These are phyloP conservation scores for Drechslerella stenobrocha DNA, from an alignment of 2,329 filamentous ascomycete genomes.

Conservation along the genomic window DNA sequence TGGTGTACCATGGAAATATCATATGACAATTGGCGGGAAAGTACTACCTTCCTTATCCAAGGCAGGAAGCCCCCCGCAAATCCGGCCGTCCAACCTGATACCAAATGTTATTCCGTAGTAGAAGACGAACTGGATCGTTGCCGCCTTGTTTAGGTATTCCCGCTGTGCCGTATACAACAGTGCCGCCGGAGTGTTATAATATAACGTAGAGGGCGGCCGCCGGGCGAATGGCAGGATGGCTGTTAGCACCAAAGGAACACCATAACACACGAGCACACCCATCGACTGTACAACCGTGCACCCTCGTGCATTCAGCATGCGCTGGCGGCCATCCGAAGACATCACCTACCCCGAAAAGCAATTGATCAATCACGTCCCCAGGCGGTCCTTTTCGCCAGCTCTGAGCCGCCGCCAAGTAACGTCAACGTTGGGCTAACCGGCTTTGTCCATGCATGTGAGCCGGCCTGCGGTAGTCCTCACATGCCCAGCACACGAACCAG, in stretches of 20 bases:
- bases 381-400: background rate
- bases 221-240: too few species aligned
- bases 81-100: too few species aligned
- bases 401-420: constrained; percentile 5
- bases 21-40: background rate
- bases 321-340: background rate
- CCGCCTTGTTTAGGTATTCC: too few species aligned
- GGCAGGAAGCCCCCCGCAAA: too few species aligned
- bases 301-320: background rate
- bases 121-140: too few species aligned
- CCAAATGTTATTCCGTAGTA: too few species aligned
- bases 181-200: too few species aligned
- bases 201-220: too few species aligned
- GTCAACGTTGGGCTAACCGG: background rate
- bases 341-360: background rate
- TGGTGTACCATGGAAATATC: background rate
- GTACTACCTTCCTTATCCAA: too few species aligned
- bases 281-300: background rate
- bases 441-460: constrained; percentile 5
- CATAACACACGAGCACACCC: too few species aligned
- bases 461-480: background rate
- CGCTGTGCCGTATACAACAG: too few species aligned
- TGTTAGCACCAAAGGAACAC: too few species aligned
- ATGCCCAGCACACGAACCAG: background rate
- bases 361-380: constrained; percentile 1